Percentiles rank a stretch among this genome's conserved stretches.
Evolutionary conservation across 2,329 filamentous ascomycete genomes (phyloP).

Genomic region (Ambrosiella beaveri): DNA sequence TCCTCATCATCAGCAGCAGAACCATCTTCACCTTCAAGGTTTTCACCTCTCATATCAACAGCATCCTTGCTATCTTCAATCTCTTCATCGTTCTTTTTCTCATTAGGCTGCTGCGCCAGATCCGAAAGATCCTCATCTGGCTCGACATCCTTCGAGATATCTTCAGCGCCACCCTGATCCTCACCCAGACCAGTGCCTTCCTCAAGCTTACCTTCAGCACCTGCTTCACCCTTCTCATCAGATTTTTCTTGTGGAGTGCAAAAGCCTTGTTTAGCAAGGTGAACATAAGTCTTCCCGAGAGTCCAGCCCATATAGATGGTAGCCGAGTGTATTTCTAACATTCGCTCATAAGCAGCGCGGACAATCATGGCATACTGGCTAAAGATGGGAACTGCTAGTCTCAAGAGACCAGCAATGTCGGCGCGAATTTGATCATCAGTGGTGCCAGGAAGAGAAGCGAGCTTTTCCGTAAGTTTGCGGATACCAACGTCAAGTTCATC

Average conservation of each 20-base stretch:
- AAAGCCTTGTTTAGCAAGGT: slow-evolving; percentile 72
- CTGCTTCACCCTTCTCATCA: slow-evolving; percentile 48
- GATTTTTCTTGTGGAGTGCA: slow-evolving; percentile 75
- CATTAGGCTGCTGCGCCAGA: slow-evolving; percentile 67
- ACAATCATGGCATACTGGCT: slow-evolving; percentile 53
- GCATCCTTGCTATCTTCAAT: slow-evolving; percentile 71
- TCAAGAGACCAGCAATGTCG: slow-evolving; percentile 26
- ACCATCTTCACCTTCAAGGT: slow-evolving; percentile 72
- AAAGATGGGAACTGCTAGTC: slow-evolving; percentile 51
- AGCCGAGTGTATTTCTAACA: slow-evolving; percentile 48
- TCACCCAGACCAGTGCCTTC: slow-evolving; percentile 86
- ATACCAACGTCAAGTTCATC: slow-evolving; percentile 19
- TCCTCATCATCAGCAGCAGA: slow-evolving; percentile 44
- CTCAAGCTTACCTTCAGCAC: slow-evolving; percentile 71
- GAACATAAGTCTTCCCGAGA: slow-evolving; percentile 59
- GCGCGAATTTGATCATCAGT: background rate
- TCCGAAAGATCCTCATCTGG: slow-evolving; percentile 88
- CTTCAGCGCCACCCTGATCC: slow-evolving; percentile 81
- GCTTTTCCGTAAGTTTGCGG: slow-evolving; percentile 23
- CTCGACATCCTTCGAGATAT: slow-evolving; percentile 93
- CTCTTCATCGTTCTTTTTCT: slow-evolving; percentile 42
- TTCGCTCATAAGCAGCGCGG: slow-evolving; percentile 37
- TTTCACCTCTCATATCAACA: slow-evolving; percentile 82
- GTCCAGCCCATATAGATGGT: slow-evolving; percentile 59
- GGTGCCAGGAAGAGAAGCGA: background rate